Percentiles rank a stretch among this genome's conserved stretches.
phyloP scores from a whole-genome alignment of 2,329 filamentous ascomycete species.

The Penicillium occitanis region DNA sequence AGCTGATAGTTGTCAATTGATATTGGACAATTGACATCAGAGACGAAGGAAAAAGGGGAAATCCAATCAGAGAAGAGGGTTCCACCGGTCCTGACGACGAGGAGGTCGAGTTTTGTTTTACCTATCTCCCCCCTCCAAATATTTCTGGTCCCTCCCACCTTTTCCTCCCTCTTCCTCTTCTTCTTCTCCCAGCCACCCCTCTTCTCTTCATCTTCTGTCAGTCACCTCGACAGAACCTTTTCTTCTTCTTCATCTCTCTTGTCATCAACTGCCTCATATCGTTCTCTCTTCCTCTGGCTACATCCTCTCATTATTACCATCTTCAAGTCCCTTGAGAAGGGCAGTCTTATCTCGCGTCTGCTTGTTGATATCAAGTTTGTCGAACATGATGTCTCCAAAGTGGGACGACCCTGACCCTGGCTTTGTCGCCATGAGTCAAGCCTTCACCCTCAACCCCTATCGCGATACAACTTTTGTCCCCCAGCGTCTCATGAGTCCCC shows the following conservation, averaged over 20 bases:
- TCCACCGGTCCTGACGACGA: background rate
- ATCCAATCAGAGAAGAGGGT: background rate
- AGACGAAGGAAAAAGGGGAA: background rate
- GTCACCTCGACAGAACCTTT: background rate
- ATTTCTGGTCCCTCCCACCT: background rate
- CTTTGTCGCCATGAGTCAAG: slow-evolving; percentile 5
- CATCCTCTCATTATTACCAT: background rate
- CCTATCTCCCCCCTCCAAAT: background rate
- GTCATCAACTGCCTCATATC: background rate
- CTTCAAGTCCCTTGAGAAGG: background rate
- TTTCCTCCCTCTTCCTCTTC: background rate
- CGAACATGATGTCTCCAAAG: slow-evolving; percentile 2
- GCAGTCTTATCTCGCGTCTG: background rate
- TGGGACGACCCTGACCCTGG: slow-evolving; percentile 1
- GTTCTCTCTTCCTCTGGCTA: background rate
- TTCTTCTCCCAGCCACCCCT: background rate
- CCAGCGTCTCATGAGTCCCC: background rate
- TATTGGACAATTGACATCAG: slow-evolving; percentile 2
- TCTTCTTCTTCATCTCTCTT: background rate
- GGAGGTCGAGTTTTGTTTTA: background rate
- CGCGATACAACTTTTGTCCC: background rate
- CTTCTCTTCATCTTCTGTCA: background rate
- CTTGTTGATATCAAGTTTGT: background rate
- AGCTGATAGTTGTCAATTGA: background rate
- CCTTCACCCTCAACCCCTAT: background rate